These are phyloP conservation scores for Xerocomus brunneocitrinus DNA, from an alignment of 768 basidiomycete genomes.

Conservation along the genomic window DNA sequence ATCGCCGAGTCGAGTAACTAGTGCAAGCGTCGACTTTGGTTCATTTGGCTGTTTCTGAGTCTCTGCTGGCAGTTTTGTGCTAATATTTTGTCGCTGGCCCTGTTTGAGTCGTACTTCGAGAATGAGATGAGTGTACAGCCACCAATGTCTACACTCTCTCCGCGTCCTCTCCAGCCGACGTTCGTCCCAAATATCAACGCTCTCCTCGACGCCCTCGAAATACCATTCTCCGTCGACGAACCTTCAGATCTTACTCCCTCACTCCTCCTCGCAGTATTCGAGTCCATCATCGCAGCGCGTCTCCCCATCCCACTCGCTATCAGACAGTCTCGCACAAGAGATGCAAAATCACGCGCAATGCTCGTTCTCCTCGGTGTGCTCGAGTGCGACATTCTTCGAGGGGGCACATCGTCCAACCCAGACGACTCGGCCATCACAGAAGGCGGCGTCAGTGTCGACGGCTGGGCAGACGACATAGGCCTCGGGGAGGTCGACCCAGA, in stretches of 20 bases:
- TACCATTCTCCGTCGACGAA: slow-evolving; percentile 45
- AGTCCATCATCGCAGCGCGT: slow-evolving; percentile 51
- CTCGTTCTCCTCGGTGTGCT: slow-evolving; percentile 74
- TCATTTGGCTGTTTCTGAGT: too few species aligned
- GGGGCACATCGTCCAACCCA: slow-evolving; percentile 41
- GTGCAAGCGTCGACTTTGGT: slow-evolving; percentile 16
- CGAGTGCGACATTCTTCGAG: slow-evolving; percentile 55
- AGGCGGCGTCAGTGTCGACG: slow-evolving; percentile 26
- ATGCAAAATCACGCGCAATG: slow-evolving; percentile 55
- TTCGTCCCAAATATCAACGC: slow-evolving; percentile 37
- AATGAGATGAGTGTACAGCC: not conserved
- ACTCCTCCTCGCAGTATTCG: slow-evolving; percentile 65
- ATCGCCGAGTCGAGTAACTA: slow-evolving; percentile 12
- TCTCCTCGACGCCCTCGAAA: slow-evolving; percentile 40
- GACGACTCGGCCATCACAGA: slow-evolving; percentile 18
- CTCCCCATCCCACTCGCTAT: slow-evolving; percentile 42
- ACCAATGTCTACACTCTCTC: not conserved
- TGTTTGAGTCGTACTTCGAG: too few species aligned
- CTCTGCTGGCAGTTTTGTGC: slow-evolving; percentile 36
- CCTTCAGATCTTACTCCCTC: slow-evolving; percentile 67
- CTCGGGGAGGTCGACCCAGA: slow-evolving; percentile 63
- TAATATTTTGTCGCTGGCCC: slow-evolving; percentile 15
- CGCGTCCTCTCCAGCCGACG: slow-evolving; percentile 11
- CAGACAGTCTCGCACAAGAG: slow-evolving; percentile 34
- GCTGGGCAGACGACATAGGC: slow-evolving; percentile 49